phyloP scores from a whole-genome alignment of 768 basidiomycete genomes.

The Mycena latifolia region DNA sequence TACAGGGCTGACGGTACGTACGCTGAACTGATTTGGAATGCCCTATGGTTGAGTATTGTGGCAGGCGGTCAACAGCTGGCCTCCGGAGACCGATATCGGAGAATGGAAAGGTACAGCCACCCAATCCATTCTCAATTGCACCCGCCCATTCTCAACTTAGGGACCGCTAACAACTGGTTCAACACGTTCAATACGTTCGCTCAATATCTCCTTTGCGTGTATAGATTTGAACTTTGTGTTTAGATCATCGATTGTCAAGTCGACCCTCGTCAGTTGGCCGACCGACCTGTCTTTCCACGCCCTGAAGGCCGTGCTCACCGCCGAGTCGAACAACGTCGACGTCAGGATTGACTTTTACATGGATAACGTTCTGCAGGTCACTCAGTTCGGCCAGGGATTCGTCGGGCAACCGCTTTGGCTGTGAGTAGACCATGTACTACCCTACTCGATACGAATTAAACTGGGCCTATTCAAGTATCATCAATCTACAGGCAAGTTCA shows the following conservation, averaged over 20 bases:
- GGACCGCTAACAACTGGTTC: conserved; percentile 57
- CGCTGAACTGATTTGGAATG: background rate
- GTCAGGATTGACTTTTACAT: conserved; percentile 57
- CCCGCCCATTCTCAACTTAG: conserved; percentile 14
- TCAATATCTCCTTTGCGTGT: background rate
- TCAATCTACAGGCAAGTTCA: conserved; percentile 52
- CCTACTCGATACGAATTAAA: background rate
- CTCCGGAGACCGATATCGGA: conserved; percentile 57
- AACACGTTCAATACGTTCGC: conserved; percentile 57
- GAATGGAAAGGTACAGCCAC: conserved; percentile 52
- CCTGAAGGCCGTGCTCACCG: conserved; percentile 55
- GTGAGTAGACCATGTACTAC: conserved; percentile 42
- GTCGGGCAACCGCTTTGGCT: conserved; percentile 56
- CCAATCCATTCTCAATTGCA: background rate
- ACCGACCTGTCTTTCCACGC: conserved; percentile 58
- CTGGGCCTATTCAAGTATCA: conserved; percentile 46
- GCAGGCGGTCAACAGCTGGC: conserved; percentile 57
- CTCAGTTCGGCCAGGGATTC: conserved; percentile 56
- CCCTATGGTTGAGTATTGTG: background rate
- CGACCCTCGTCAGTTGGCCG: conserved; percentile 56
- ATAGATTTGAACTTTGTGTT: background rate
- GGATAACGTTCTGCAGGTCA: conserved; percentile 51
- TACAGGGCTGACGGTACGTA: conserved; percentile 46
- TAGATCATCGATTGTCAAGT: conserved; percentile 52
- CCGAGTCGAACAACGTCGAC: conserved; percentile 50